Base-by-base conservation (phyloP, 2,329 filamentous ascomycete species). In the Ceratocystis lukuohia region DNA sequence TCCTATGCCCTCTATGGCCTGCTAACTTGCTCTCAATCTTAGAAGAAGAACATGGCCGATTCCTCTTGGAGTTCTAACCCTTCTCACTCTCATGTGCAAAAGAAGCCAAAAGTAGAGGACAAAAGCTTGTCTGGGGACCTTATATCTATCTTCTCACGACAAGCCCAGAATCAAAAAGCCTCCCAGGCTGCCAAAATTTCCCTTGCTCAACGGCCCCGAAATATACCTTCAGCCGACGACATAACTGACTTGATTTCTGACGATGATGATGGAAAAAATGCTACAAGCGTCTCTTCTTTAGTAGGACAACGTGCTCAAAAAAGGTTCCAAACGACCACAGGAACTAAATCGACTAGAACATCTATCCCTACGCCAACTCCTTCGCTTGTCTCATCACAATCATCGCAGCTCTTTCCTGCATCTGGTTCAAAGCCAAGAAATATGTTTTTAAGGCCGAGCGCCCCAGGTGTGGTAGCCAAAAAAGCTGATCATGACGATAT, bases 121-220 rank as follows among this genome's bases (percentile, higher is more conserved):
- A 82, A 79, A 69, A 79, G 78, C 4, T 82, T 80, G 69, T 80
- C 80, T 5, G 82, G 78, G 2, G 80, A 87, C 70, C 76, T 87
- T 15, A 77, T 80, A 71, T 79, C 81, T 0, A 77, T 87, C 20
- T 87, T 87, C 70, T 84, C 83, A 20, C 84, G 79, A 62, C 84
- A 87, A 72, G 80, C 80, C 6, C 81, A 84, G 28, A 73, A 44
- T 7, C 81, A 84, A 30, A 73, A 44, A 61, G 30, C 25, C 22
- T 37, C 48, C 25, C 45, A 62, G 12, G 25, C 37, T 2, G 30
- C 45, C 37, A 59, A 50, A 10, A 61, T 50, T 20, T 44, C 64
- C 20, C 44, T 68, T 37, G 64, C 63, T 17, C 48, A 65, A 70
- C 73, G 1, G 71, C 74, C n/a, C 71, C 63, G 68, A 69, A 65